phyloP scores from a whole-genome alignment of 208 protist genomes.

The Acanthamoeba pearcei region DNA sequence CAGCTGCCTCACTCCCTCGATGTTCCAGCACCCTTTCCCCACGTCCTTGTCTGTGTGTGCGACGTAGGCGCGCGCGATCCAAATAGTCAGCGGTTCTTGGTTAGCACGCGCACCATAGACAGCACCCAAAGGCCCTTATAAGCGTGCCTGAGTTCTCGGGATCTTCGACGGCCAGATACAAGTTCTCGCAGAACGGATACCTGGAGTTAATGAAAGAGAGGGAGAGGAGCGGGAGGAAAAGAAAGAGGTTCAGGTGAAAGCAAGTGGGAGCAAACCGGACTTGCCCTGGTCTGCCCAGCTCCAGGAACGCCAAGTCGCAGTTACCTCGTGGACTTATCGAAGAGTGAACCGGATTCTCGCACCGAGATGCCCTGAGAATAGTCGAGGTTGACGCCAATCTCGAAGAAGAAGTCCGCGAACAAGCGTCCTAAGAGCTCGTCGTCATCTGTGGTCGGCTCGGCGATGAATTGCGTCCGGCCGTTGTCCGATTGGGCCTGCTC shows the following conservation, averaged over 20 bases:
- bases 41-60: slow-evolving; percentile 31
- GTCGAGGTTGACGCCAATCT: neutral
- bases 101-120: neutral
- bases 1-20: neutral
- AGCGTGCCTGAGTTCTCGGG: slow-evolving; percentile 6
- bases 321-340: slow-evolving; percentile 1
- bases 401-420: slow-evolving; percentile 33
- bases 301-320: neutral
- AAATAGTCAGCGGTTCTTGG: too few species aligned
- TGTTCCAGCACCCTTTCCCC: slow-evolving; percentile 14
- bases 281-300: neutral
- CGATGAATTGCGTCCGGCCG: neutral
- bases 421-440: neutral
- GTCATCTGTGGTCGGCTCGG: neutral
- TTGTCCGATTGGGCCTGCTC: neutral
- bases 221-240: neutral
- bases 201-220: neutral
- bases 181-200: slow-evolving; percentile 26
- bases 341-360: neutral
- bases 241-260: neutral
- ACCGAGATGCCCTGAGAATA: neutral
- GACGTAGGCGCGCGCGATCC: too few species aligned
- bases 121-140: neutral
- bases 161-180: slow-evolving; percentile 37
- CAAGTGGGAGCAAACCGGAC: neutral